Evolutionary conservation across 805 yeast genomes (phyloP).

Genomic region (Ogataea trehaloabstinens): DNA sequence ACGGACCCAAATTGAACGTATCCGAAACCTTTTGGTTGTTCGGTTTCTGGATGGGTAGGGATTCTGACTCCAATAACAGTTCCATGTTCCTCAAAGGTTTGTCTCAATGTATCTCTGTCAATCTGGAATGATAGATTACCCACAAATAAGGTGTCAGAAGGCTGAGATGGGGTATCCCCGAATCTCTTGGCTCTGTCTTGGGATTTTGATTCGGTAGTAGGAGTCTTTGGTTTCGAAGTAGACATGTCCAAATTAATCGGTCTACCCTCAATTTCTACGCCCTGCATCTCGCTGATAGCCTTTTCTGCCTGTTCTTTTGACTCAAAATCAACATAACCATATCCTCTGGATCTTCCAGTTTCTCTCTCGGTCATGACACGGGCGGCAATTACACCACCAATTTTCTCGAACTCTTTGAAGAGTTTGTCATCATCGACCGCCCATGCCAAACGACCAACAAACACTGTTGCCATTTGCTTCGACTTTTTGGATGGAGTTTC

Average conservation of each 20-base stretch:
- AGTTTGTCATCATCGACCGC: slow-evolving; percentile 95
- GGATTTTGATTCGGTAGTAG: slow-evolving; percentile 47
- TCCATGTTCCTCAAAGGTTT: slow-evolving; percentile 75
- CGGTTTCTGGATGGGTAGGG: slow-evolving; percentile 98
- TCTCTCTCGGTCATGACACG: slow-evolving; percentile 89
- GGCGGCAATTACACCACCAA: slow-evolving; percentile 82
- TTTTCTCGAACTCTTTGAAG: slow-evolving; percentile 74
- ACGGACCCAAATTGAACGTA: slow-evolving; percentile 86
- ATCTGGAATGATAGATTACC: slow-evolving; percentile 95
- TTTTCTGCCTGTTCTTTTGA: slow-evolving; percentile 74
- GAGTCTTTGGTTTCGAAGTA: slow-evolving; percentile 67
- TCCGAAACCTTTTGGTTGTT: slow-evolving; percentile 98
- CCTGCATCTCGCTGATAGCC: slow-evolving; percentile 83
- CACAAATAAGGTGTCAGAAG: slow-evolving; percentile 93
- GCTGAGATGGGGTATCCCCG: slow-evolving; percentile 89
- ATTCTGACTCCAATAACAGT: slow-evolving; percentile 84
- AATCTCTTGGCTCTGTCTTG: slow-evolving; percentile 81
- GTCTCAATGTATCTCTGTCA: slow-evolving; percentile 74
- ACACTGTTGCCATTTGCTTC: slow-evolving; percentile 79
- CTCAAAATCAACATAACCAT: slow-evolving; percentile 95
- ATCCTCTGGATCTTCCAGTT: slow-evolving; percentile 90
- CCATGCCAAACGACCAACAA: slow-evolving; percentile 98
- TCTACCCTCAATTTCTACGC: slow-evolving; percentile 95
- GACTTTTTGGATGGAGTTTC: slow-evolving; percentile 51
- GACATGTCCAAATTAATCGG: slow-evolving; percentile 92